phyloP scores from a whole-genome alignment of 1,284 basidiomycete species.

The Puccinia horiana region DNA sequence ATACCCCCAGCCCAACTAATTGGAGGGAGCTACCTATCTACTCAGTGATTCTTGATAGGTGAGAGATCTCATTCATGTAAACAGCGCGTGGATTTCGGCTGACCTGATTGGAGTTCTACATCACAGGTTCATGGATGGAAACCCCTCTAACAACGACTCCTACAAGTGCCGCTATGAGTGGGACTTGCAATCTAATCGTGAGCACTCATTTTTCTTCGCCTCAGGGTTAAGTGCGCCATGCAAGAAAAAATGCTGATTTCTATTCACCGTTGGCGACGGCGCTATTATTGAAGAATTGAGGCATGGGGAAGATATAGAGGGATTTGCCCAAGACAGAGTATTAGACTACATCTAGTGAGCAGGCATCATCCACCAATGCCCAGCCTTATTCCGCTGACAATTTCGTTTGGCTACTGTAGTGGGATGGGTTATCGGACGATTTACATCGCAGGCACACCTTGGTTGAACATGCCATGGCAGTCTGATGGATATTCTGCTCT shows the following conservation, averaged over 20 bases:
- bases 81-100: background rate
- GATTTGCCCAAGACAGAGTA: conserved; percentile 66
- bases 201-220: background rate
- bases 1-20: conserved; percentile 75
- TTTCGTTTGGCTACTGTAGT: background rate
- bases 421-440: conserved; percentile 80
- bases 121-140: conserved; percentile 64
- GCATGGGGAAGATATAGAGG: conserved; percentile 79
- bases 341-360: conserved; percentile 77
- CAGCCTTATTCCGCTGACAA: background rate
- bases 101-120: background rate
- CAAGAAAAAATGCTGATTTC: background rate
- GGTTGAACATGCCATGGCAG: conserved; percentile 88
- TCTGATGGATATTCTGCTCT: conserved; percentile 92
- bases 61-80: conserved; percentile 59
- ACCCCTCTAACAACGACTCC: conserved; percentile 84
- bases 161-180: conserved; percentile 76
- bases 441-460: conserved; percentile 86
- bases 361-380: background rate
- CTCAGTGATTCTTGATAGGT: conserved; percentile 84
- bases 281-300: conserved; percentile 68
- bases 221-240: background rate
- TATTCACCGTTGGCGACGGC: background rate
- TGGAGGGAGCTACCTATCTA: conserved; percentile 83
- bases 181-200: conserved; percentile 64